Base-by-base conservation (phyloP, 2,329 filamentous ascomycete genomes). In the Alternaria ethzedia region DNA sequence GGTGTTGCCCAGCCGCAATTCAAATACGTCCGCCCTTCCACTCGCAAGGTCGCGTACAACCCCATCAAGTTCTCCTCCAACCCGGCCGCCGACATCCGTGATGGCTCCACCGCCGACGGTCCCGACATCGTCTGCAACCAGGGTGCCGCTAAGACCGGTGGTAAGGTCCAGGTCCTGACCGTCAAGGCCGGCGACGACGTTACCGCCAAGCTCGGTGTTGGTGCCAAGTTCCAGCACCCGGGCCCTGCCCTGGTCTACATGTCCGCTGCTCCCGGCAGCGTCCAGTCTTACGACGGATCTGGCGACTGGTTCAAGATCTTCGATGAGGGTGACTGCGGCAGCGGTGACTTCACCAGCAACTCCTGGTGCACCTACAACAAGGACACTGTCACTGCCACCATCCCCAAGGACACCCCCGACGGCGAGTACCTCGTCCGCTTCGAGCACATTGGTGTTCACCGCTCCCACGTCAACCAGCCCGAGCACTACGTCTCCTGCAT, bases 391-490 rank as follows among this genome's bases (percentile, higher is more conserved):
- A 69, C 63, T 15, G 79, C 76, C 61, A 78, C 71, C 23, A 76
- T 83, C 36, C 82, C 82, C 21, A 70, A 69, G 17, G 73, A 75
- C 25, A 78, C 76, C 10, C 81, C 82, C 13, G 67, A 73, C 25
- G 82, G 82, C n/a, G 72, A 83, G 68, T 83, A 84, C 70, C 74
- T 84, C 20, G 67, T 83, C 21, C 77, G 82, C 13, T 71, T 79
- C 44, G 82, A 84, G 74, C 82, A 83, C 61, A 82, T 84, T 44
- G 82, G 74, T 44, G 72, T 70, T 25, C 68, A 70, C 55, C 65
- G 65, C 44, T 67, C 81, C 56, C 69, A 63, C 47, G 66, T 66
- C 45, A 70, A 70, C 41, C 74, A 78, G 57, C 75, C 78, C n/a
- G 77, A 83, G 74, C 83, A 83, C 70, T 84, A 83, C 54, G 69